A percentile compares a stretch with the other conserved stretches of the same genome.
Evolutionary conservation across 768 basidiomycete genomes (phyloP).

Genomic region (Kwoniella europaea): DNA sequence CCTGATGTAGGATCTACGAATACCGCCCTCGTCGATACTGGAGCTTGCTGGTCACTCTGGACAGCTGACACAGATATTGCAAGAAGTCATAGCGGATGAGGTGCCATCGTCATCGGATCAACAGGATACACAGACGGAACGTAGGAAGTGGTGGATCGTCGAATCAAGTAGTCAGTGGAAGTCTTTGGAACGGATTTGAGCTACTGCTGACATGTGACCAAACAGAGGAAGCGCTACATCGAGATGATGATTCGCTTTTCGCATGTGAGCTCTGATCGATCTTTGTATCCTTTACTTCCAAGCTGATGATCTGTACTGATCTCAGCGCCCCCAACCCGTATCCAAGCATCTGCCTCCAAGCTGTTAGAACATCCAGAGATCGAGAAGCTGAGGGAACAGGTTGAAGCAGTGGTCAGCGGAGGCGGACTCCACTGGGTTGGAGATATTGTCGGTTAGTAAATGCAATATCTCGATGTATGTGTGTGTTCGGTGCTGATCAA

Average conservation of each 20-base stretch:
- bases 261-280: slow-evolving; percentile 65
- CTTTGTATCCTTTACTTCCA: not conserved
- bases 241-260: slow-evolving; percentile 79
- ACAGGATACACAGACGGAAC: slow-evolving; percentile 61
- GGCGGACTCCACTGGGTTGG: slow-evolving; percentile 96
- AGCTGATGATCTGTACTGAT: slow-evolving; percentile 4
- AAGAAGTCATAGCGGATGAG: slow-evolving; percentile 43
- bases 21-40: slow-evolving; percentile 75
- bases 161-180: slow-evolving; percentile 76
- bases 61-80: slow-evolving; percentile 81
- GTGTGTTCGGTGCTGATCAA: not conserved
- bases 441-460: slow-evolving; percentile 80
- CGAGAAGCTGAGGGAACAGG: slow-evolving; percentile 66
- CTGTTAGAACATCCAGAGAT: slow-evolving; percentile 67
- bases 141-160: slow-evolving; percentile 73
- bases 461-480: not conserved
- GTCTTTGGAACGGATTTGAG: not conserved
- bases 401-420: slow-evolving; percentile 91
- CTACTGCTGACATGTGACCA: slow-evolving; percentile 5
- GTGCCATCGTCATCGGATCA: slow-evolving; percentile 12
- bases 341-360: slow-evolving; percentile 82
- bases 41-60: slow-evolving; percentile 92
- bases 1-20: slow-evolving; percentile 78
- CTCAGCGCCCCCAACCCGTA: slow-evolving; percentile 75
- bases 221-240: slow-evolving; percentile 70